These are phyloP conservation scores for Ochetophila trinervis DNA, from an alignment of 306 rosid species.

Conservation along the genomic window DNA sequence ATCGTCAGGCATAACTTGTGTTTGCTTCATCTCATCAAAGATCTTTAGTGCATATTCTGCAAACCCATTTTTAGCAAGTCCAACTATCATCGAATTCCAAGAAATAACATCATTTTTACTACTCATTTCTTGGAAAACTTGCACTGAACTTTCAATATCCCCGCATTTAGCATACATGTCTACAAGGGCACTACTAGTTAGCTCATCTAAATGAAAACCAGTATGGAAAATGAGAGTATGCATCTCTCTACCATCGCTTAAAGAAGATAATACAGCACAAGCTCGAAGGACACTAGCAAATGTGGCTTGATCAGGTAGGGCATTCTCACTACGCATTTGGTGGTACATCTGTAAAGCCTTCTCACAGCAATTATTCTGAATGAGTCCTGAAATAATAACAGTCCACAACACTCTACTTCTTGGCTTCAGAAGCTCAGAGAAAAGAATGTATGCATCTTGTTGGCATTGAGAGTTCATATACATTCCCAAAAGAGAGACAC, in stretches of 20 bases:
- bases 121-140: slow-evolving; percentile 61
- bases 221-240: slow-evolving; percentile 67
- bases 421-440: slow-evolving; percentile 57
- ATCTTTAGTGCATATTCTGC: slow-evolving; percentile 51
- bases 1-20: slow-evolving; percentile 54
- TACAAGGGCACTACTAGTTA: slow-evolving; percentile 62
- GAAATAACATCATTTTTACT: slow-evolving; percentile 55
- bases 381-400: slow-evolving; percentile 57
- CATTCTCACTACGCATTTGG: slow-evolving; percentile 53
- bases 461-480: slow-evolving; percentile 55
- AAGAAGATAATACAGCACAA: slow-evolving; percentile 58
- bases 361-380: slow-evolving; percentile 52
- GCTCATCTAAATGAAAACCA: slow-evolving; percentile 68
- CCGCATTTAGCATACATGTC: slow-evolving; percentile 95
- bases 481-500: slow-evolving; percentile 64
- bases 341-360: slow-evolving; percentile 53
- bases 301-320: slow-evolving; percentile 77
- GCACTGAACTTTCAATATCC: slow-evolving; percentile 47
- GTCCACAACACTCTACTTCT: slow-evolving; percentile 62
- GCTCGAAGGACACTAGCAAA: slow-evolving; percentile 70
- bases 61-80: slow-evolving; percentile 76
- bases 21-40: slow-evolving; percentile 54
- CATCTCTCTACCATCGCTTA: slow-evolving; percentile 54
- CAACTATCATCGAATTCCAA: slow-evolving; percentile 89
- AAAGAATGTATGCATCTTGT: slow-evolving; percentile 52